These are phyloP conservation scores for Lathyrus tuberosus DNA, from an alignment of 306 rosid genomes.

Conservation along the genomic window DNA sequence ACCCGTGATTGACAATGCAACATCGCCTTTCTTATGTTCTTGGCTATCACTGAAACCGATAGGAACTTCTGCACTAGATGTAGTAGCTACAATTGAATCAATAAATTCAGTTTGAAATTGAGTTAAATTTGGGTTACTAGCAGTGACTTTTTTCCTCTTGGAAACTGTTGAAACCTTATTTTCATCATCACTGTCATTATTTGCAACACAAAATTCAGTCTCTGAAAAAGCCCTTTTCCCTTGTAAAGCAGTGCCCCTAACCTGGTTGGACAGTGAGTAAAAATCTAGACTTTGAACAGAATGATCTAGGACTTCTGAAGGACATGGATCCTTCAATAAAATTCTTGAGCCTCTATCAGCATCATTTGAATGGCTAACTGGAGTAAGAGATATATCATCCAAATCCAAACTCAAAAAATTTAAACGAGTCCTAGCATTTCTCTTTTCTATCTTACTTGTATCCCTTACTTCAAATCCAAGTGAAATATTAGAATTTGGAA, in stretches of 20 bases:
- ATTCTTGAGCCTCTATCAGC: constrained; percentile 43
- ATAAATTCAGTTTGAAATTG: constrained; percentile 41
- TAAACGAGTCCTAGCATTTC: constrained; percentile 43
- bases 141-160: constrained; percentile 51
- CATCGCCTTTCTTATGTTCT: constrained; percentile 45
- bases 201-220: constrained; percentile 39
- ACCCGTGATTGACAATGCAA: constrained; percentile 41
- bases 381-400: constrained; percentile 40
- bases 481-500: constrained; percentile 41
- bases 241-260: constrained; percentile 36
- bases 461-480: constrained; percentile 47
- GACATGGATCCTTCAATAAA: constrained; percentile 41
- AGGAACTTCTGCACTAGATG: constrained; percentile 48
- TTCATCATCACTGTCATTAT: constrained; percentile 37
- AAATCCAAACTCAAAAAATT: constrained; percentile 46
- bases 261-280: constrained; percentile 41
- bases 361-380: constrained; percentile 38
- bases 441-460: constrained; percentile 43
- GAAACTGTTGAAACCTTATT: constrained; percentile 40
- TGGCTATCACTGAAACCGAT: constrained; percentile 42
- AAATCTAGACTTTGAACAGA: constrained; percentile 49
- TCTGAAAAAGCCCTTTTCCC: constrained; percentile 44
- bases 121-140: constrained; percentile 35
- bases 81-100: constrained; percentile 43
- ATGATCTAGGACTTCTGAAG: constrained; percentile 48